These are phyloP conservation scores for Henckelia pumila DNA, from an alignment of 257 asterid genomes.

Conservation along the genomic window DNA sequence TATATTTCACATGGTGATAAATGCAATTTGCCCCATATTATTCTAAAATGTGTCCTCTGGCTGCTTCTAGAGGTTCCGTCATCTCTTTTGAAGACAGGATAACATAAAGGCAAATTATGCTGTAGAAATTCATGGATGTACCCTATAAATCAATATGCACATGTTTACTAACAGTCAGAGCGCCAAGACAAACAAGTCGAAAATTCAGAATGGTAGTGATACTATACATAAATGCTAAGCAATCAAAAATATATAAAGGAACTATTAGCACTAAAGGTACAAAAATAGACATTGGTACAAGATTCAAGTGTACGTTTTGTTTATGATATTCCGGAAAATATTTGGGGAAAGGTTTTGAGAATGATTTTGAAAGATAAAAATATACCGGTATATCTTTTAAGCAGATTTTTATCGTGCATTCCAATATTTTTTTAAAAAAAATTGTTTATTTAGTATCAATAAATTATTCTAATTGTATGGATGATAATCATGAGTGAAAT, in stretches of 20 bases:
- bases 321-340: too few species aligned
- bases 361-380: too few species aligned
- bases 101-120: not conserved
- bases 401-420: too few species aligned
- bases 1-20: too few species aligned
- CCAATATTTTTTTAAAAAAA: too few species aligned
- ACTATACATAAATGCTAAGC: conserved; percentile 10
- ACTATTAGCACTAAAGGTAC: conserved; percentile 14
- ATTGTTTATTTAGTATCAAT: too few species aligned
- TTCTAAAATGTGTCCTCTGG: not conserved
- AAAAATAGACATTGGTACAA: not conserved
- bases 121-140: not conserved
- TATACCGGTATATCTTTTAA: too few species aligned
- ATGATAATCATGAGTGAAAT: too few species aligned
- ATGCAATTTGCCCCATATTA: not conserved
- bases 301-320: not conserved
- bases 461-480: too few species aligned
- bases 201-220: conserved; percentile 2
- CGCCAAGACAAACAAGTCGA: conserved; percentile 11
- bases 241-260: not conserved
- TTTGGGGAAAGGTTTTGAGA: too few species aligned
- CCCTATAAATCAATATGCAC: not conserved
- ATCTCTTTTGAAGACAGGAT: conserved; percentile 3
- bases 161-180: not conserved
- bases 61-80: not conserved